These are phyloP conservation scores for Apostasia ramifera DNA, from an alignment of 106 monocot genomes.

Conservation along the genomic window DNA sequence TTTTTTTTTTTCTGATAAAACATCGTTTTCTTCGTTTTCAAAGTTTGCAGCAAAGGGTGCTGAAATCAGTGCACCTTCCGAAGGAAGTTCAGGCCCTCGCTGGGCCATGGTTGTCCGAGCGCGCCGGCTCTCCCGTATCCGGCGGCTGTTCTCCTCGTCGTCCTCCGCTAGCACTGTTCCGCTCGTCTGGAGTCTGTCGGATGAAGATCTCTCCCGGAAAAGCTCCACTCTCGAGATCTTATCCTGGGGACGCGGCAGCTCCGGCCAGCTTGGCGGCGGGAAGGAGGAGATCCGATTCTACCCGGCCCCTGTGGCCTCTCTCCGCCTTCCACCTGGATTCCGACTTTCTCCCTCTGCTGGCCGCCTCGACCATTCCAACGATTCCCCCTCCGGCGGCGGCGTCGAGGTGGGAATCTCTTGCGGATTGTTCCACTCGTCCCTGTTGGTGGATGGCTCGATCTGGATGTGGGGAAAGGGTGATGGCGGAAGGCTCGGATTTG, in stretches of 20 bases:
- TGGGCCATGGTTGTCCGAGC: constrained; percentile 18
- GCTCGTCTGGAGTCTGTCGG: constrained; percentile 29
- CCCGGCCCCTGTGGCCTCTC: constrained; percentile 60
- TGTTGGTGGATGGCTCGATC: constrained; percentile 55
- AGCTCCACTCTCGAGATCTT: constrained; percentile 47
- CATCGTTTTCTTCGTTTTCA: too few species aligned
- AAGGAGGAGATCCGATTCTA: constrained; percentile 83
- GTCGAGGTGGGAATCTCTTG: constrained; percentile 67
- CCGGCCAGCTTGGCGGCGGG: constrained; percentile 85
- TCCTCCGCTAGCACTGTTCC: constrained; percentile 12
- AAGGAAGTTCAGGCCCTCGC: not conserved
- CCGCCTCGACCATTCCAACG: constrained; percentile 12
- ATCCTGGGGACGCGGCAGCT: constrained; percentile 87
- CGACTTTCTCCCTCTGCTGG: constrained; percentile 43
- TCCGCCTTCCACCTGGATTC: constrained; percentile 44
- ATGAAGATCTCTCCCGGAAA: not conserved
- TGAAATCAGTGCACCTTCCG: too few species aligned
- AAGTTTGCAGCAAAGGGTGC: too few species aligned
- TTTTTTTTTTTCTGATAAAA: too few species aligned
- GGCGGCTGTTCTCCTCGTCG: constrained; percentile 12
- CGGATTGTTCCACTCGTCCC: constrained; percentile 88
- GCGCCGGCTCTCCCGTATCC: constrained; percentile 10
- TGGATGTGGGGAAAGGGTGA: constrained; percentile 98
- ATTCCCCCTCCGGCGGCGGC: not conserved
- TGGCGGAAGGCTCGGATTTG: constrained; percentile 85